Percentiles rank a stretch among this genome's conserved stretches.
Evolutionary conservation across 352 stramenopile species (phyloP).

Genomic region (Pythium aristosporum): DNA sequence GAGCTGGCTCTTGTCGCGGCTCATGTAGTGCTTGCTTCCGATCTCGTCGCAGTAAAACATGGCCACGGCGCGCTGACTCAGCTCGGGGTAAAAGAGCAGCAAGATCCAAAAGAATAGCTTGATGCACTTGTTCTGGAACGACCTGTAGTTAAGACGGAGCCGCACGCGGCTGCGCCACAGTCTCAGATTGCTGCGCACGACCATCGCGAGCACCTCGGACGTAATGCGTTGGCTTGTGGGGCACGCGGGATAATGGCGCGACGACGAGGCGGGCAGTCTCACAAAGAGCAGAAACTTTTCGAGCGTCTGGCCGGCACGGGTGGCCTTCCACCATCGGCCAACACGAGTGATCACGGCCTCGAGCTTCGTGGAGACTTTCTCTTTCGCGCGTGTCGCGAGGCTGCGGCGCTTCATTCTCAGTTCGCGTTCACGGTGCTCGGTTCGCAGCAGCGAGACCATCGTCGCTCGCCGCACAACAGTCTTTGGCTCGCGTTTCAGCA

Average conservation of each 20-base stretch:
- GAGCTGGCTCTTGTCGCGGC: conserved; percentile 49
- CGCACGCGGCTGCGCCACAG: conserved; percentile 66
- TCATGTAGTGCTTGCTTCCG: conserved; percentile 58
- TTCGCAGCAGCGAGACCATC: conserved; percentile 45
- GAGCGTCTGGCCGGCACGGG: conserved; percentile 25
- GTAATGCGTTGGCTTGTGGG: conserved; percentile 54
- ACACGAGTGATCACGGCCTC: conserved; percentile 13
- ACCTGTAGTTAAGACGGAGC: conserved; percentile 70
- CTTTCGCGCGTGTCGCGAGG: conserved; percentile 33
- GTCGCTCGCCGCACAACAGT: conserved; percentile 34
- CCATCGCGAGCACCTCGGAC: conserved; percentile 53
- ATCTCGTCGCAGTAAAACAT: conserved; percentile 82
- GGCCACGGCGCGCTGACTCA: conserved; percentile 65
- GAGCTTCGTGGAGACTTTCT: conserved; percentile 13
- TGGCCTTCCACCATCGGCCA: conserved; percentile 24
- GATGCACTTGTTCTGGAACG: conserved; percentile 77
- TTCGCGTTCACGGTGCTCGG: conserved; percentile 31
- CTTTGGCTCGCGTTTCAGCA: conserved; percentile 32
- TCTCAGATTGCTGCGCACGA: conserved; percentile 67
- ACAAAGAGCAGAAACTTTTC: conserved; percentile 29
- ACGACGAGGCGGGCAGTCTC: conserved; percentile 46
- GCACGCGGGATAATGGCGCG: conserved; percentile 41
- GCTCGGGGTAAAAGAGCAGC: conserved; percentile 67
- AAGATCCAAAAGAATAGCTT: conserved; percentile 78
- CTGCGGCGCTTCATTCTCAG: conserved; percentile 20